A percentile compares a stretch with the other conserved stretches of the same genome.
These are phyloP conservation scores for Rugonectria rugulosa DNA, from an alignment of 2,329 filamentous ascomycete genomes.

Conservation along the genomic window DNA sequence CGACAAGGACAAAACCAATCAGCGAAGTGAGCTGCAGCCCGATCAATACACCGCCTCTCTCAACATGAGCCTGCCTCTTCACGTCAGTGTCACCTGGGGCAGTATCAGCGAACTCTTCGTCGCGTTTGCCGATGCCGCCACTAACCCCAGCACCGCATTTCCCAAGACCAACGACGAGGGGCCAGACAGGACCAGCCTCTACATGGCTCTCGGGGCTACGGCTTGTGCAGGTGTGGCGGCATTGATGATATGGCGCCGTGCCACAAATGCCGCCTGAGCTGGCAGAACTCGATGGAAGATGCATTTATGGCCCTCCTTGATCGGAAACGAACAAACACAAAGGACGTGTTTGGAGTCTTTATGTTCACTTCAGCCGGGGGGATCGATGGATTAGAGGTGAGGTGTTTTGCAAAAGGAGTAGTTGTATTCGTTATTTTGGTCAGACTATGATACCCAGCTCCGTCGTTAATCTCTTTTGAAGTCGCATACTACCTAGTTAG, in stretches of 20 bases:
- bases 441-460: slow-evolving; percentile 45
- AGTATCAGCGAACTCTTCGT: slow-evolving; percentile 96
- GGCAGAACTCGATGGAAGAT: background rate
- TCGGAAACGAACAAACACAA: too few relatives aligned
- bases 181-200: slow-evolving; percentile 83
- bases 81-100: slow-evolving; percentile 94
- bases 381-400: background rate
- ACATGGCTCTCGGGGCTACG: slow-evolving; percentile 81
- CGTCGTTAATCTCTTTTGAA: slow-evolving; percentile 12
- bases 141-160: slow-evolving; percentile 86
- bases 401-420: slow-evolving; percentile 30
- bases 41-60: slow-evolving; percentile 87
- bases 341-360: too few relatives aligned
- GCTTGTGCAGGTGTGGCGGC: slow-evolving; percentile 69
- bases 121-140: slow-evolving; percentile 87
- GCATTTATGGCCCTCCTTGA: too few relatives aligned
- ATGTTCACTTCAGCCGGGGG: background rate
- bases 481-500: slow-evolving; percentile 24
- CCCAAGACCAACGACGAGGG: slow-evolving; percentile 89
- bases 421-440: slow-evolving; percentile 32
- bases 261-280: slow-evolving; percentile 55
- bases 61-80: slow-evolving; percentile 89
- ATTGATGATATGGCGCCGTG: slow-evolving; percentile 70
- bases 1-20: slow-evolving; percentile 95
- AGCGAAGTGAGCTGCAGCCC: slow-evolving; percentile 87